Evolutionary conservation across 2,329 filamentous ascomycete species (phyloP).

Genomic region (Sphaerostilbella broomeana): DNA sequence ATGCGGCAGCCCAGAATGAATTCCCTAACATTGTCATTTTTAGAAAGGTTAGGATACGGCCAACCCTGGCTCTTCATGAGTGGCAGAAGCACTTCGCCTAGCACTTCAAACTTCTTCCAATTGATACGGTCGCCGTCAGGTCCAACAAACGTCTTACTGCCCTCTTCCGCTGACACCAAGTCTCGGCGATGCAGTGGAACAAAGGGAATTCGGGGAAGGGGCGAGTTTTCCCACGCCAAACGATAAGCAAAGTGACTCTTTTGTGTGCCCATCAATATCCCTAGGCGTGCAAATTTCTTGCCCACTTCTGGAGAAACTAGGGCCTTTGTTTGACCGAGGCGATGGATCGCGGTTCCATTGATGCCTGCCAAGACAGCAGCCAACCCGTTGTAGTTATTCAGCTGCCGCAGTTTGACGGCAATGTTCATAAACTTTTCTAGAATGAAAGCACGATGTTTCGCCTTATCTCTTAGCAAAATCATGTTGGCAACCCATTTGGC

Average conservation of each 20-base stretch:
- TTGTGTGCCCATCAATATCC: slow-evolving; percentile 86
- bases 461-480: slow-evolving; percentile 85
- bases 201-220: slow-evolving; percentile 84
- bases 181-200: slow-evolving; percentile 85
- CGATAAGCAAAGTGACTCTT: slow-evolving; percentile 93
- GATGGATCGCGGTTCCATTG: slow-evolving; percentile 79
- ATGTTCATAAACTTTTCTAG: slow-evolving; percentile 95
- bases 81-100: slow-evolving; percentile 83
- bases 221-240: slow-evolving; percentile 95
- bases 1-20: slow-evolving; percentile 78
- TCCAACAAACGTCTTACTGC: slow-evolving; percentile 82
- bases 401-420: slow-evolving; percentile 73
- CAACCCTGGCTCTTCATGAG: slow-evolving; percentile 88
- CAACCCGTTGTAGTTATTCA: slow-evolving; percentile 96
- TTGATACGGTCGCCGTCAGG: slow-evolving; percentile 71
- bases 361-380: slow-evolving; percentile 92
- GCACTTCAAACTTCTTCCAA: slow-evolving; percentile 96
- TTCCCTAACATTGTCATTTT: slow-evolving; percentile 63
- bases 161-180: slow-evolving; percentile 85
- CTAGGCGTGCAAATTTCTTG: slow-evolving; percentile 81
- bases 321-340: slow-evolving; percentile 71
- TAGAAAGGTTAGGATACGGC: slow-evolving; percentile 66
- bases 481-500: slow-evolving; percentile 78
- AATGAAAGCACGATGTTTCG: slow-evolving; percentile 86
- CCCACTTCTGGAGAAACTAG: slow-evolving; percentile 65